Conservation (phyloP, 441 rosid genomes). For the Capsella rubella region DNA sequence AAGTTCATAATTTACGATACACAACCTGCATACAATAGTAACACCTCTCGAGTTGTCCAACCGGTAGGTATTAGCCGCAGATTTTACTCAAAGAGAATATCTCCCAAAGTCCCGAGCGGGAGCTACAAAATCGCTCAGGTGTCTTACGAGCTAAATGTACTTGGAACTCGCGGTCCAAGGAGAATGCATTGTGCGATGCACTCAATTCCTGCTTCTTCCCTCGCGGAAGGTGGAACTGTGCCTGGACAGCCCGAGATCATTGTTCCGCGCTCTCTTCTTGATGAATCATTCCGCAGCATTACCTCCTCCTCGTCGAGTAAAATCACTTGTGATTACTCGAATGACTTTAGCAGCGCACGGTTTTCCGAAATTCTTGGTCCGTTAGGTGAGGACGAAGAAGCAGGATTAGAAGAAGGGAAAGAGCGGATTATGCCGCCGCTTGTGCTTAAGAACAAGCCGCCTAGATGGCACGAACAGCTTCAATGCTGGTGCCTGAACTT, state of each 20-base stretch:
- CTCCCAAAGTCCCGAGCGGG: slow-evolving; percentile 90
- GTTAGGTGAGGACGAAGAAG: slow-evolving; percentile 64
- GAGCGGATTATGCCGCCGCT: slow-evolving; percentile 60
- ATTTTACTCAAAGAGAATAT: slow-evolving; percentile 83
- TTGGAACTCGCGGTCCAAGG: slow-evolving; percentile 94
- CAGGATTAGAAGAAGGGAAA: slow-evolving; percentile 59
- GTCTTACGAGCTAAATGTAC: slow-evolving; percentile 87
- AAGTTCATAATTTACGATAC: slow-evolving; percentile 88
- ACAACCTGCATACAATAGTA: slow-evolving; percentile 80
- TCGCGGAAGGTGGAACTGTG: slow-evolving; percentile 80
- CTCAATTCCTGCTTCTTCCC: slow-evolving; percentile 77
- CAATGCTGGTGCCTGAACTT: slow-evolving; percentile 98
- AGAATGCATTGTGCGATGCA: slow-evolving; percentile 94
- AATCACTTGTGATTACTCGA: slow-evolving; percentile 60
- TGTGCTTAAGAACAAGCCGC: slow-evolving; percentile 83
- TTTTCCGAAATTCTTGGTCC: slow-evolving; percentile 79
- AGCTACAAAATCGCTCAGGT: slow-evolving; percentile 93
- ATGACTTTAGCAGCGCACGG: slow-evolving; percentile 83
- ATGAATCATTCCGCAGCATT: slow-evolving; percentile 89
- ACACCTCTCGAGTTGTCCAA: slow-evolving; percentile 63
- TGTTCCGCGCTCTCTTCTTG: slow-evolving; percentile 67
- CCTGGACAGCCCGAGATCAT: slow-evolving; percentile 84
- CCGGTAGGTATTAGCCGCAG: slow-evolving; percentile 80
- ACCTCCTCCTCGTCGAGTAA: slow-evolving; percentile 63
- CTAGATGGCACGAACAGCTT: slow-evolving; percentile 96